Base-by-base conservation (phyloP, 306 rosid genomes). In the Quercus alba region DNA sequence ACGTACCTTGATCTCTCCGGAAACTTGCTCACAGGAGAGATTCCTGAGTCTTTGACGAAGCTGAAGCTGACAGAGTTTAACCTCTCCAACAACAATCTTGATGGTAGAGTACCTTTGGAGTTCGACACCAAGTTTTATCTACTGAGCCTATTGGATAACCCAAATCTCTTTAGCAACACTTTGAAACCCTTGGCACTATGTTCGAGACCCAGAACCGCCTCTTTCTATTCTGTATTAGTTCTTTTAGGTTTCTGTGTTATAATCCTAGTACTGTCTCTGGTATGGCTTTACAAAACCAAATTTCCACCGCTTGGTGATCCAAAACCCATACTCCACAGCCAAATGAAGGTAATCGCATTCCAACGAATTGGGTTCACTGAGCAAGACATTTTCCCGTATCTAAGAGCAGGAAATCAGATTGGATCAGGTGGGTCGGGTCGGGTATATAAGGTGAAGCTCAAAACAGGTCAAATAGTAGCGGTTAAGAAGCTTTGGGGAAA, bases 361-460 rank as follows among this genome's bases (percentile, higher is more conserved):
- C 97, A 95, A 20, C 88, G 86, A 66, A 76, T 90, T 28, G 84
- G 85, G 73, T 85, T 90, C 73, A 83, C 73, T 6, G 94, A 90
- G 70, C 93, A 90, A 33, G 99, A 93, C 23, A 82, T 91, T 10
- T 44, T 89, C n/a, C 82, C 81, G 0, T 77, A 64, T 4, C 75
- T 95, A 70, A 90, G 86, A 0, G 59, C 56, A 5, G 84, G 83
- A 63, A 91, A 91, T 68, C 23, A 88, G 3, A 89, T 95, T 23
- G 99, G 93, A 5, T 70, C 84, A 0, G 98, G 99, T 1, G 90
- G 97, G 59, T 93, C 97, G 15, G 92, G 98, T 21, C 87, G 74
- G 21, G 97, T 95, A 0, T 95, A 88, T 52, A 84, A 33, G 55
- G 93, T 91, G 81, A 58, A 54, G 49, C 81, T 93, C 1, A 93